phyloP scores from a whole-genome alignment of 768 basidiomycete species.

The Polyporus arcularius region DNA sequence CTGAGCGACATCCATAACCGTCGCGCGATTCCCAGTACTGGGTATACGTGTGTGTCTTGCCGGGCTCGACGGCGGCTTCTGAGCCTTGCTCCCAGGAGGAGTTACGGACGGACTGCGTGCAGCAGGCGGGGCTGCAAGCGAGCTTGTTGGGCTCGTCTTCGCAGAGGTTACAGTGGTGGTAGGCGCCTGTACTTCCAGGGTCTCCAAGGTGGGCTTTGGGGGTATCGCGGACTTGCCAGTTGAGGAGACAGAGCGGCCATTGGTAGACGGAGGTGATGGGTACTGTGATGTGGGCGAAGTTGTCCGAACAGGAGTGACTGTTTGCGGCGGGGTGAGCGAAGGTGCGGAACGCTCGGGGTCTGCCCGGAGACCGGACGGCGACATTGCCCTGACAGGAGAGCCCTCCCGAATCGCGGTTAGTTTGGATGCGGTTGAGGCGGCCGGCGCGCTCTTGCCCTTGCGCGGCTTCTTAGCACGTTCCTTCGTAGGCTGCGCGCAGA shows the following conservation, averaged over 20 bases:
- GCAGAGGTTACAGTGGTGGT: not conserved
- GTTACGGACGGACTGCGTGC: constrained; percentile 7
- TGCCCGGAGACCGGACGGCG: not conserved
- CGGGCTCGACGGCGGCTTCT: constrained; percentile 32
- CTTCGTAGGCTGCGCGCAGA: constrained; percentile 64
- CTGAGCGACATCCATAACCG: constrained; percentile 80
- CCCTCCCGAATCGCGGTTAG: constrained; percentile 10
- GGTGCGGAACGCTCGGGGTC: not conserved
- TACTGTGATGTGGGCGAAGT: constrained; percentile 4
- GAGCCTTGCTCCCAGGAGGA: constrained; percentile 9
- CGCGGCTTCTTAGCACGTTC: constrained; percentile 69
- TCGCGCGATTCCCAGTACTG: constrained; percentile 67
- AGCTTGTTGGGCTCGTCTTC: constrained; percentile 11
- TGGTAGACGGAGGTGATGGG: constrained; percentile 12
- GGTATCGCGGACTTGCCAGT: not conserved
- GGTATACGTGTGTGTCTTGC: constrained; percentile 57
- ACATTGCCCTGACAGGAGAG: not conserved
- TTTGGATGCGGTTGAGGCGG: not conserved
- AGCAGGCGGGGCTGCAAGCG: constrained; percentile 4
- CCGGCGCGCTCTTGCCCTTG: constrained; percentile 40
- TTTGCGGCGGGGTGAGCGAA: not conserved
- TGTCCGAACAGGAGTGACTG: not conserved
- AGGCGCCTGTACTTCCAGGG: constrained; percentile 6
- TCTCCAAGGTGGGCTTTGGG: constrained; percentile 10
- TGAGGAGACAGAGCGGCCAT: not conserved